Base-by-base conservation (phyloP, 441 rosid species). In the Populus hybrid region DNA sequence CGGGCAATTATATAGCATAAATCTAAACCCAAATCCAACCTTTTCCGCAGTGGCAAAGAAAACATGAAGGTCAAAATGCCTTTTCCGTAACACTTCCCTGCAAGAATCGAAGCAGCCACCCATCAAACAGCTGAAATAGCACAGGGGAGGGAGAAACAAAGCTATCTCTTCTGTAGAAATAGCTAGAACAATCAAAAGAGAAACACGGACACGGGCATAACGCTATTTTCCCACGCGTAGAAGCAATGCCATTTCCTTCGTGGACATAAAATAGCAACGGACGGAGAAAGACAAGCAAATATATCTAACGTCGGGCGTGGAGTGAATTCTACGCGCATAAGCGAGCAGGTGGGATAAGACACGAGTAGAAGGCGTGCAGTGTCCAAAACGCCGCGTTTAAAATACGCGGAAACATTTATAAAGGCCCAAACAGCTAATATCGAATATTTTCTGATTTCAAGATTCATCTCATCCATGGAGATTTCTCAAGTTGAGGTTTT, bases 381-480 rank as follows among this genome's bases (percentile, higher is more conserved):
- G 18, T 76, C 42, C 67, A 11, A 57, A 30, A 11, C 34, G 6
- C 65, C 64, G 83, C 79, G 83, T 73, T 75, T 12, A 24, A 40
- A 69, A 63, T 23, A 75, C 0, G 34, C 73, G 78, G 78, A 64
- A 80, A 79, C 64, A 36, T 80, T 75, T 76, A 21, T 74, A 46
- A 75, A 42, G 38, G 24, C 26, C 23, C 57, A 26, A 67, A 42
- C 30, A 10, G 12, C 38, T 38, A 20, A 42, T 26, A 34, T 73
- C 67, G 16, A 38, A 70, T 28, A 30, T n/a, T 20, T 70, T 69
- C 10, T 6, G 40, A 65, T 34, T 28, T 57, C 11, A 34, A 21
- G 20, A 0, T 66, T n/a, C 8, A 3, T 46, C 69, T 16, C 26
- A 66, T 70, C 77, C 42, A 91, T 90, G 95, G 90, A 87, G 73